Conservation (phyloP, 495 filamentous ascomycete species). For the Astrothelium macrocarpum region DNA sequence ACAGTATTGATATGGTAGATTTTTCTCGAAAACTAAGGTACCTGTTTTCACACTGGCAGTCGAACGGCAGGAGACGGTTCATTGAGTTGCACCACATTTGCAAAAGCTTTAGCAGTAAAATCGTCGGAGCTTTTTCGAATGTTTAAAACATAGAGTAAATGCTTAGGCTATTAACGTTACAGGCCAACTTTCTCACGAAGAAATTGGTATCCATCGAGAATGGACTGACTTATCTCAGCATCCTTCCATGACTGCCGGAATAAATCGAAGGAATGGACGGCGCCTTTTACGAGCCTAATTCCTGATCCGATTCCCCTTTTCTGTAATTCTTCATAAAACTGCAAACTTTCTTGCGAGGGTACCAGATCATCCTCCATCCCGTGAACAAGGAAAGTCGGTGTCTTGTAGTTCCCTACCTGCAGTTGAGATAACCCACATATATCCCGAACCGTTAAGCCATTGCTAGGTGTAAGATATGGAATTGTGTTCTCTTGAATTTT, state of each 20-base stretch:
- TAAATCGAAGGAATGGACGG: not conserved
- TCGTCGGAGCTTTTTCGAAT: not conserved
- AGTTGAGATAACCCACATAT: not conserved
- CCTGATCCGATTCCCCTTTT: not conserved
- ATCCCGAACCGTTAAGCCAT: not conserved
- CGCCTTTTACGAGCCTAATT: not conserved
- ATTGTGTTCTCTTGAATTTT: not conserved
- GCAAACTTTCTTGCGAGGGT: not conserved
- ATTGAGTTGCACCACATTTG: too few relatives aligned
- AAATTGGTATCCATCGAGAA: not conserved
- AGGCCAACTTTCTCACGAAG: not conserved
- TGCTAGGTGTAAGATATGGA: not conserved
- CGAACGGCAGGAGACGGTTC: too few relatives aligned
- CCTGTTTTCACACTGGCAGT: too few relatives aligned
- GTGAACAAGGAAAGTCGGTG: conserved; percentile 9
- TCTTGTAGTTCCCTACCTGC: not conserved
- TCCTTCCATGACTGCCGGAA: not conserved
- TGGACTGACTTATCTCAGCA: not conserved
- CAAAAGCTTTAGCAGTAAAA: too few relatives aligned
- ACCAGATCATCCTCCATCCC: conserved; percentile 7
- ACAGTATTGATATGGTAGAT: too few relatives aligned
- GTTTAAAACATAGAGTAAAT: too few relatives aligned
- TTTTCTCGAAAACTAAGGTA: too few relatives aligned
- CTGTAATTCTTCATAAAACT: not conserved
- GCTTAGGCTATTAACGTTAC: too few relatives aligned